phyloP scores from a whole-genome alignment of 139 green algal species.

The Spirogloea muscicola region DNA sequence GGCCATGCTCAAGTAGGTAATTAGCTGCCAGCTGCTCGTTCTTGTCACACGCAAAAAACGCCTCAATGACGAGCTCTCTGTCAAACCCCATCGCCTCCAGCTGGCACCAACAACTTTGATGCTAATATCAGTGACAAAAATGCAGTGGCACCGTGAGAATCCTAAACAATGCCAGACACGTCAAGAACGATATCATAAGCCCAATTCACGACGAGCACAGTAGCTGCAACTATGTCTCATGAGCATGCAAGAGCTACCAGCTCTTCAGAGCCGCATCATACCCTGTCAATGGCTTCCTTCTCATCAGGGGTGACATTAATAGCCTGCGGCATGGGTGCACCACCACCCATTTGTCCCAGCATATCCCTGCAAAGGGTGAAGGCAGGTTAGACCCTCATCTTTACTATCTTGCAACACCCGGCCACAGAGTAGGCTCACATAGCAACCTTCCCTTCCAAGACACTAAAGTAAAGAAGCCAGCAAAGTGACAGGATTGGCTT shows the following conservation, averaged over 20 bases:
- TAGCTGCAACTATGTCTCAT: not conserved
- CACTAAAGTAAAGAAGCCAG: not conserved
- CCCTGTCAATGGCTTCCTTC: slow-evolving; percentile 43
- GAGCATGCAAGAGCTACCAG: slow-evolving; percentile 6
- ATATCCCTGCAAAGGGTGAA: slow-evolving; percentile 39
- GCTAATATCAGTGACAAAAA: not conserved
- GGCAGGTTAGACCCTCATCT: not conserved
- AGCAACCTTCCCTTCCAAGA: not conserved
- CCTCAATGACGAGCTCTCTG: not conserved
- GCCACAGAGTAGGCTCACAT: not conserved
- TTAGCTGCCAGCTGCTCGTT: slow-evolving; percentile 96
- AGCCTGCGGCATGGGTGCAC: slow-evolving; percentile 1
- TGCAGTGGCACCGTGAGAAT: too few species aligned
- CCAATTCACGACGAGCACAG: not conserved
- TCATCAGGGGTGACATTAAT: slow-evolving; percentile 44
- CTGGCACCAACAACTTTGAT: not conserved
- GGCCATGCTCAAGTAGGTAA: slow-evolving; percentile 83
- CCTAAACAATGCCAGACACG: too few species aligned
- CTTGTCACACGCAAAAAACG: slow-evolving; percentile 72
- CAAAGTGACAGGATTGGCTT: not conserved
- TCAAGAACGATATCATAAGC: not conserved
- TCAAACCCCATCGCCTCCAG: slow-evolving; percentile 3
- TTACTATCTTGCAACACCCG: not conserved
- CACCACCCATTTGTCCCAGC: slow-evolving; percentile 7
- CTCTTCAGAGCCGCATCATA: slow-evolving; percentile 18